A percentile compares a stretch with the other conserved stretches of the same genome.
Conservation (phyloP, 495 filamentous ascomycete species). For the Penicillium arizonense region DNA sequence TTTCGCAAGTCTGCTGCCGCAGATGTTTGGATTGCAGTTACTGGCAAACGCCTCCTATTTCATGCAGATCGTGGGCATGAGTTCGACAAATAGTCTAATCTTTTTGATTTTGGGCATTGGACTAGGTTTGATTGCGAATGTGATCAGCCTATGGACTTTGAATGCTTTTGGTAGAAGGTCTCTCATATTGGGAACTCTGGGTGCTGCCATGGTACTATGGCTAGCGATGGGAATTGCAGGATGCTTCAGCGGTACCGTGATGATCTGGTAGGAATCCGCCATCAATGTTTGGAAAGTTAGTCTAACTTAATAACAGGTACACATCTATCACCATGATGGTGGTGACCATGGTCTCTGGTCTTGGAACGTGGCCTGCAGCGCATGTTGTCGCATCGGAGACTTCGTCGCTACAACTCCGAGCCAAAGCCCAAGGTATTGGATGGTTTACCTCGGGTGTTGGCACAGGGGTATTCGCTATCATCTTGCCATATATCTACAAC, state of each 20-base stretch:
- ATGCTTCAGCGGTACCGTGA: constrained; percentile 26
- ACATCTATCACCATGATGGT: constrained; percentile 28
- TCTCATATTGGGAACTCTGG: constrained; percentile 19
- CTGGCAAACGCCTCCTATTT: constrained; percentile 34
- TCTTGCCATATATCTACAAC: constrained; percentile 38
- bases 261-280: constrained; percentile 23
- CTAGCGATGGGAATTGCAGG: constrained; percentile 33
- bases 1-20: constrained; percentile 31
- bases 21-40: constrained; percentile 32
- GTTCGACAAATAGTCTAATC: constrained; percentile 24
- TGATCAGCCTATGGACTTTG: constrained; percentile 26
- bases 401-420: constrained; percentile 31
- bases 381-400: constrained; percentile 34
- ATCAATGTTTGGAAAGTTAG: background rate
- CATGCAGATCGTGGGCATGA: constrained; percentile 35
- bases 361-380: constrained; percentile 35
- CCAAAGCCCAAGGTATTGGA: constrained; percentile 34
- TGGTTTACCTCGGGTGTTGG: constrained; percentile 29
- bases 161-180: constrained; percentile 26
- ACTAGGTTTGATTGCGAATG: constrained; percentile 30
- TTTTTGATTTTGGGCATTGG: constrained; percentile 33
- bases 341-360: constrained; percentile 23
- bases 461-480: constrained; percentile 24
- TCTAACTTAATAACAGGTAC: constrained; percentile 21
- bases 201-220: constrained; percentile 23